Evolutionary conservation across 2,329 filamentous ascomycete genomes (phyloP).

Genomic region (Elsinoe australis): DNA sequence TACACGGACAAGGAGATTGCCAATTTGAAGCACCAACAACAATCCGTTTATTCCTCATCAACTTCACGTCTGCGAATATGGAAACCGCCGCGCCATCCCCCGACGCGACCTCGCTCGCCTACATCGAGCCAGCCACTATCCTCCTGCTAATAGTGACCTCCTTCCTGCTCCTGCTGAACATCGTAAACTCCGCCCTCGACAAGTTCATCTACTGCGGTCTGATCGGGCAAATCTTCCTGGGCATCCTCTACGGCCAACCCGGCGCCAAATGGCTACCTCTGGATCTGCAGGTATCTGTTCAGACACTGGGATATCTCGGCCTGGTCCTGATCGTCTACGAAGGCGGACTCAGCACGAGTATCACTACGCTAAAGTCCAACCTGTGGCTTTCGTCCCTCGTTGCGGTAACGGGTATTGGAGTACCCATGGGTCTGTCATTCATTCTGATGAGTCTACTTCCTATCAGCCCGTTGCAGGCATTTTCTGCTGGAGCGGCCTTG

Average conservation of each 20-base stretch:
- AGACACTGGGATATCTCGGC: slow-evolving; percentile 64
- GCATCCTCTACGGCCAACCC: slow-evolving; percentile 62
- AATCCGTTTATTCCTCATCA: not conserved
- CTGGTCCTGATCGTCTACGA: slow-evolving; percentile 66
- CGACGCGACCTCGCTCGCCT: slow-evolving; percentile 4
- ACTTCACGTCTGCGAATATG: not conserved
- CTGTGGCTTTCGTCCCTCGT: slow-evolving; percentile 53
- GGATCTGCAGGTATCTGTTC: slow-evolving; percentile 48
- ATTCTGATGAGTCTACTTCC: slow-evolving; percentile 44
- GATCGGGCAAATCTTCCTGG: slow-evolving; percentile 63
- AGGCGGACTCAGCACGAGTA: slow-evolving; percentile 53
- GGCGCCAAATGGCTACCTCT: slow-evolving; percentile 52
- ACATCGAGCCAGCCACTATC: slow-evolving; percentile 36
- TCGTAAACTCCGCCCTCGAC: slow-evolving; percentile 51
- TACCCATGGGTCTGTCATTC: slow-evolving; percentile 61
- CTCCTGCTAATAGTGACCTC: slow-evolving; percentile 54
- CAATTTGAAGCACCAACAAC: not conserved
- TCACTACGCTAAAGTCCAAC: slow-evolving; percentile 52
- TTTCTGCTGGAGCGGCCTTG: slow-evolving; percentile 64
- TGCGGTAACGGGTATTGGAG: slow-evolving; percentile 56
- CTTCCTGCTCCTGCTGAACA: slow-evolving; percentile 57
- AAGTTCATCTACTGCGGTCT: slow-evolving; percentile 60
- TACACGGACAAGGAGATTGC: not conserved
- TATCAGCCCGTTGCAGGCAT: slow-evolving; percentile 54
- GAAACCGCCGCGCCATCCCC: not conserved